These are phyloP conservation scores for Backusella mclennaniae DNA, from an alignment of 192 early-diverging fungal species.

Conservation along the genomic window DNA sequence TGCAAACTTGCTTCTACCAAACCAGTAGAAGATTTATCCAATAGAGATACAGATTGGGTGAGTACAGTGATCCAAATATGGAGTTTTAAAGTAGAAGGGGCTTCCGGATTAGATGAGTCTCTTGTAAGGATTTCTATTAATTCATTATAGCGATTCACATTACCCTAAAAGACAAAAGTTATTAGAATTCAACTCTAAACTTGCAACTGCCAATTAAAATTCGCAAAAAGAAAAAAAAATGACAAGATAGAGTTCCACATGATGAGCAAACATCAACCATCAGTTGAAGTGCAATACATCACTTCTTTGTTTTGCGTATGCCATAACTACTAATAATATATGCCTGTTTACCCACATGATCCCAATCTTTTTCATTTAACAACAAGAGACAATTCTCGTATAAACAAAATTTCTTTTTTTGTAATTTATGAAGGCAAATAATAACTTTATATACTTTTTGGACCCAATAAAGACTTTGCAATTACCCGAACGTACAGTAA, in stretches of 20 bases:
- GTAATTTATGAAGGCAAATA: conserved; percentile 1
- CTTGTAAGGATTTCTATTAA: conserved; percentile 26
- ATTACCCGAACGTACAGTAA: conserved; percentile 14
- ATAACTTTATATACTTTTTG: conserved; percentile 11
- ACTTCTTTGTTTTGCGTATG: neutral
- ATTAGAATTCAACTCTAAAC: neutral
- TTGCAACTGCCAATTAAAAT: neutral
- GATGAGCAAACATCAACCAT: neutral
- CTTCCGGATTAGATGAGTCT: conserved; percentile 13
- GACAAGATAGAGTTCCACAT: conserved; percentile 8
- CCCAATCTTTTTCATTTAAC: neutral
- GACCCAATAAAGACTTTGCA: conserved; percentile 14
- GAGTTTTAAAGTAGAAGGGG: conserved; percentile 26
- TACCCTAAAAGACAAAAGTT: conserved; percentile 16
- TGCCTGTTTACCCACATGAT: neutral
- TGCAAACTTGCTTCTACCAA: conserved; percentile 60
- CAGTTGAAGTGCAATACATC: neutral
- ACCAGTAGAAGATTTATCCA: conserved; percentile 41
- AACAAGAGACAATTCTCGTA: conserved; percentile 3
- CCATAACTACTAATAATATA: conserved; percentile 12
- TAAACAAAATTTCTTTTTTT: conserved; percentile 6
- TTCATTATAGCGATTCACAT: conserved; percentile 29
- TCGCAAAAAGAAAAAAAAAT: neutral
- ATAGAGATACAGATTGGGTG: conserved; percentile 39
- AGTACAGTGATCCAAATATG: conserved; percentile 46